Evolutionary conservation across 1,139 yeast genomes (phyloP).

Genomic region (Yamadazyma siamensis): DNA sequence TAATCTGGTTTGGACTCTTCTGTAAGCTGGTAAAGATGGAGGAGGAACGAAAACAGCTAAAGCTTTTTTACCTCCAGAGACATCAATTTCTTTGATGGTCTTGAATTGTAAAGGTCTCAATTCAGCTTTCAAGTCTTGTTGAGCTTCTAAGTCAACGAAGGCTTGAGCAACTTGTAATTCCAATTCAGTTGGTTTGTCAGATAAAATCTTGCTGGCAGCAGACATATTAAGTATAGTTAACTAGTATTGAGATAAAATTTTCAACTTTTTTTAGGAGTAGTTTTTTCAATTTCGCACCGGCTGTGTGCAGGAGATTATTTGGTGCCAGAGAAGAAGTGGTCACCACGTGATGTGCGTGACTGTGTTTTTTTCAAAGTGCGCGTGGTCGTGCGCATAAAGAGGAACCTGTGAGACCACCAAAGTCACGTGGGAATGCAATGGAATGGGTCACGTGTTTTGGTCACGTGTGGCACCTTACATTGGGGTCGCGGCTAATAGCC

Average conservation of each 20-base stretch:
- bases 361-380: too few species aligned
- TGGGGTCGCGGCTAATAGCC: too few species aligned
- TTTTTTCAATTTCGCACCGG: constrained; percentile 2
- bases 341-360: too few species aligned
- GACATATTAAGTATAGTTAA: constrained; percentile 68
- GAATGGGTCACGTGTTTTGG: too few species aligned
- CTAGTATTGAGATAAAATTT: constrained; percentile 6
- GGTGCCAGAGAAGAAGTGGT: too few species aligned
- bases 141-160: constrained; percentile 92
- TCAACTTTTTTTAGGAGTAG: constrained; percentile 8
- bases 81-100: constrained; percentile 97
- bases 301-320: too few species aligned
- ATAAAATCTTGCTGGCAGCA: constrained; percentile 92
- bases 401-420: too few species aligned
- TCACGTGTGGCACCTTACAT: too few species aligned
- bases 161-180: constrained; percentile 99
- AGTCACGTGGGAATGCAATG: too few species aligned
- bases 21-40: constrained; percentile 90
- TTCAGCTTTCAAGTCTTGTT: constrained; percentile 96
- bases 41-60: constrained; percentile 97
- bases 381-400: too few species aligned
- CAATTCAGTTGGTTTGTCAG: constrained; percentile 92
- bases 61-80: constrained; percentile 98
- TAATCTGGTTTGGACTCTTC: constrained; percentile 95
- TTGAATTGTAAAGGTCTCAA: constrained; percentile 98